phyloP scores from a whole-genome alignment of 73 alveolate species.

The Paramecium bursaria region DNA sequence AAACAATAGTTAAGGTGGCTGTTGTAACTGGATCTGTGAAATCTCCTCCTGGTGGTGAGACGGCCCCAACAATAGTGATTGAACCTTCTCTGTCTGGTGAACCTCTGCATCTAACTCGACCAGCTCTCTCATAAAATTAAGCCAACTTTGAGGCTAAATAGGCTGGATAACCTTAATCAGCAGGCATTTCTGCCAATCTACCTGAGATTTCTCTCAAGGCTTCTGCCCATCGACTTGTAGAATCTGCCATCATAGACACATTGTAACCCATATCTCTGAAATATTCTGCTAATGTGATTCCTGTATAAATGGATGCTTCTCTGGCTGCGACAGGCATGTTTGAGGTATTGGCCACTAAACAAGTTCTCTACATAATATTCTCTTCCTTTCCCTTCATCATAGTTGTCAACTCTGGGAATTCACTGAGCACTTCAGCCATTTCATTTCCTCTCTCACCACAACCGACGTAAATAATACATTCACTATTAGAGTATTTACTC shows the following conservation, averaged over 20 bases:
- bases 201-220: conserved; percentile 99
- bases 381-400: conserved; percentile 88
- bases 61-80: conserved; percentile 89
- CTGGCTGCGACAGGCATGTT: conserved; percentile 99
- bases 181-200: conserved; percentile 99
- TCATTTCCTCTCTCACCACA: conserved; percentile 99
- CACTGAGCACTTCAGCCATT: conserved; percentile 99
- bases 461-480: conserved; percentile 96
- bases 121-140: conserved; percentile 99
- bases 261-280: conserved; percentile 99
- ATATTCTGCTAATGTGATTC: conserved; percentile 99
- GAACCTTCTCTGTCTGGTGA: conserved; percentile 97
- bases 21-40: conserved; percentile 99
- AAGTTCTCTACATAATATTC: conserved; percentile 97
- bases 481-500: conserved; percentile 96
- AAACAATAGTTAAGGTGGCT: conserved; percentile 96
- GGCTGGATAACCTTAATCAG: conserved; percentile 99
- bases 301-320: conserved; percentile 98
- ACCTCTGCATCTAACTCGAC: conserved; percentile 98
- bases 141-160: conserved; percentile 97
- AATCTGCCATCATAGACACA: conserved; percentile 99
- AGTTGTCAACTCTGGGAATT: conserved; percentile 96
- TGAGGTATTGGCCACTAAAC: conserved; percentile 98
- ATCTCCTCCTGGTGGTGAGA: conserved; percentile 99
- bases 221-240: conserved; percentile 99